Base-by-base conservation (phyloP, 2,329 filamentous ascomycete species). In the Xylaria digitata region DNA sequence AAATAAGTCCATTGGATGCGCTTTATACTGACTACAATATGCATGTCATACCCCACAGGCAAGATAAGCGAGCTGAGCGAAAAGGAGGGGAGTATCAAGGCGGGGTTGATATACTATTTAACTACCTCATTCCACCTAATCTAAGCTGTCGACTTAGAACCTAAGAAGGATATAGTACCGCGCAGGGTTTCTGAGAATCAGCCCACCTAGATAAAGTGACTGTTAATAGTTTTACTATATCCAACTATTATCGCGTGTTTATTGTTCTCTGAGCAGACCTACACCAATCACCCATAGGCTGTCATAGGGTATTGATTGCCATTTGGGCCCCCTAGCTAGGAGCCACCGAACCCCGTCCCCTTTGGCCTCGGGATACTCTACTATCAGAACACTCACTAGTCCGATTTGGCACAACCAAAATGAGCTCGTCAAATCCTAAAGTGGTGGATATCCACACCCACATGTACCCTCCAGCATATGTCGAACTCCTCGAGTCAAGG, bases 381-480 rank as follows among this genome's bases (percentile, higher is more conserved):
- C 9, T n/a, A 21, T 21, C 30, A 21, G 37, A 40, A 6, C 46
- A 32, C 30, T 58, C 37, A 21, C 15, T n/a, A 1, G 17, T 34
- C 13, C 7, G 11, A 23, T 21, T 42, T 40, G 7, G 9, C 13
- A 56, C 2, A 46, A 19, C n/a, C 43, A 68, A 43, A 13, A 83
- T 83, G 81, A 71, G 75, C 17, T 75, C 78, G 21, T 70, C 78
- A 50, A 75, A 75, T 57, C 73, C 78, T 45, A 79, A 77, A 61
- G 81, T 90, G 58, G 89, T 90, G 63, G 89, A 91, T 79, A 85
- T 90, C 75, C 89, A 91, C 83, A 90, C 88, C 1, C 88, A 91
- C 79, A 89, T 91, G 85, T 91, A 90, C 77, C 87, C 89, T 17
- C 87, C 88, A 3, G 85, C 84, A 26, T 90, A 90, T 74, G 83